These are phyloP conservation scores for Zygoascus bituminiphila DNA, from an alignment of 805 yeast genomes.

Conservation along the genomic window DNA sequence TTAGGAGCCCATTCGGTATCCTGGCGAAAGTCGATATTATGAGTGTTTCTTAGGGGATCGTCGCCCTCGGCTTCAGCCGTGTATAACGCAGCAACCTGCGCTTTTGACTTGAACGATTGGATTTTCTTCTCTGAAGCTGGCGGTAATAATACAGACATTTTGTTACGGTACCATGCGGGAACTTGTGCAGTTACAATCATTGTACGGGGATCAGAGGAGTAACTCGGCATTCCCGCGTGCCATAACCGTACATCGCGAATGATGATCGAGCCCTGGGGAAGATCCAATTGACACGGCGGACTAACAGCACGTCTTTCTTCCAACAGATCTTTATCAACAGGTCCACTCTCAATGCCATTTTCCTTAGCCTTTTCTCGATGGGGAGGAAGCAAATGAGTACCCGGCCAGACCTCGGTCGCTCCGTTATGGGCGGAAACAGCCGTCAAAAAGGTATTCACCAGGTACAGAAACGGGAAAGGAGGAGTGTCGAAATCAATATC, in stretches of 20 bases:
- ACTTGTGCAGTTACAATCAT: constrained; percentile 15
- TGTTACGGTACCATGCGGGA: constrained; percentile 13
- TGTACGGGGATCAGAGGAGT: constrained; percentile 11
- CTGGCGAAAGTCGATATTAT: constrained; percentile 1
- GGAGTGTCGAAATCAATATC: constrained; percentile 7
- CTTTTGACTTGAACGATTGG: neutral
- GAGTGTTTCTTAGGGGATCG: neutral
- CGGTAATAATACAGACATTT: neutral
- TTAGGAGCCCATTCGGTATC: neutral
- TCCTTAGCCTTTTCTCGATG: neutral
- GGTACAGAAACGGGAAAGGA: constrained; percentile 8
- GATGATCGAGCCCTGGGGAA: constrained; percentile 15
- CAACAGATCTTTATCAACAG: constrained; percentile 5
- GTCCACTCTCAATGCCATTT: constrained; percentile 1
- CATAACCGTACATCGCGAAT: constrained; percentile 16
- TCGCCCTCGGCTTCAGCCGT: neutral
- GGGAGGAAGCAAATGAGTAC: constrained; percentile 11
- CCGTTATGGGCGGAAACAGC: constrained; percentile 13
- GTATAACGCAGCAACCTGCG: neutral
- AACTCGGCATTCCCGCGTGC: constrained; percentile 19
- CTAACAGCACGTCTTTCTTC: constrained; percentile 9
- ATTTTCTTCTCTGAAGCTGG: neutral
- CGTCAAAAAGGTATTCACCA: constrained; percentile 15
- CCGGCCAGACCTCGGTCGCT: constrained; percentile 18
- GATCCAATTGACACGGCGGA: constrained; percentile 15